A percentile compares a stretch with the other conserved stretches of the same genome.
Conservation (phyloP, 805 yeast genomes). For the Saccharomyces eubayanus region DNA sequence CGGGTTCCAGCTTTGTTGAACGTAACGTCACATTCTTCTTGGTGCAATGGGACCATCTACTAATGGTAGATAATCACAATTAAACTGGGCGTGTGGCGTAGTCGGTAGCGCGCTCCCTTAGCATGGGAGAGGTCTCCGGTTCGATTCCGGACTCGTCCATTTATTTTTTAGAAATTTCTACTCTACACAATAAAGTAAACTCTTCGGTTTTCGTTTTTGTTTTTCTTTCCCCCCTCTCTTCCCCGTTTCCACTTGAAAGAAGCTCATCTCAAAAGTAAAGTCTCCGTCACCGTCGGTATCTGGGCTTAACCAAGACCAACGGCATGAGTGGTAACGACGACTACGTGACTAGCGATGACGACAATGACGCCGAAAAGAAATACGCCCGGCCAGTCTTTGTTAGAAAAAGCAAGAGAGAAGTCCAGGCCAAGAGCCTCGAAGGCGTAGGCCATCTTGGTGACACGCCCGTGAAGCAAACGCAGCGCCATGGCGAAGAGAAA, state of each 20-base stretch:
- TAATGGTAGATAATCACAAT: background rate
- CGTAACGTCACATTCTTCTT: background rate
- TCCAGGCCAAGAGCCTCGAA: background rate
- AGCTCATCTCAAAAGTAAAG: background rate
- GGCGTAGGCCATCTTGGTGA: background rate
- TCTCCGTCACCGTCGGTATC: no score
- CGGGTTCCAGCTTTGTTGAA: background rate
- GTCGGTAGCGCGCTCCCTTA: constrained; percentile 72
- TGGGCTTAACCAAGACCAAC: background rate
- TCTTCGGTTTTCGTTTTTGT: background rate
- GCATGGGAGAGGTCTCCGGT: constrained; percentile 71
- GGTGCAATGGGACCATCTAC: background rate
- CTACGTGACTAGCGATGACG: background rate
- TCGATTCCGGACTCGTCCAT: constrained; percentile 67
- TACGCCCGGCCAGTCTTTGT: background rate
- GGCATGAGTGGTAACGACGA: background rate
- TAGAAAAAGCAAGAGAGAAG: background rate
- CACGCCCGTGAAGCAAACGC: background rate
- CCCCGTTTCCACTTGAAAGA: background rate
- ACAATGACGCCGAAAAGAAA: background rate
- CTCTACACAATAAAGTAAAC: background rate
- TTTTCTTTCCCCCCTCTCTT: background rate
- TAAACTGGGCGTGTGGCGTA: constrained; percentile 59
- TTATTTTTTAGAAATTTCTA: constrained; percentile 23
- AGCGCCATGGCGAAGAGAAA: background rate